Conservation (phyloP, 2,329 filamentous ascomycete genomes). For the Pseudogymnoascus sp. region DNA sequence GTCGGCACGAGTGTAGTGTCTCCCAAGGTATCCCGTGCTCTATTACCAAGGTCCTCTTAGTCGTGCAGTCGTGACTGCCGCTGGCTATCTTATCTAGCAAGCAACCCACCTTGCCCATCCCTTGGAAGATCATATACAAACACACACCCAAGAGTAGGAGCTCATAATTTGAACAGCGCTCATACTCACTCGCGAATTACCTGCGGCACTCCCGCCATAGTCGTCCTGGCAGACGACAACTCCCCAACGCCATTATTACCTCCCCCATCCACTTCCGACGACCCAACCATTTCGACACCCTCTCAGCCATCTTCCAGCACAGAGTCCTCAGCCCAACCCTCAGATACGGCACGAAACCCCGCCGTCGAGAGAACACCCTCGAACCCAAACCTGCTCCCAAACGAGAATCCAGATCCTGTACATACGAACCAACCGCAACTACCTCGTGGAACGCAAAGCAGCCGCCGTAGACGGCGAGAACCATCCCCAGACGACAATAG, state of each 20-base stretch:
- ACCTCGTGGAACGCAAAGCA: constrained; percentile 30
- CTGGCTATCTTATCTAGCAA: constrained; percentile 1
- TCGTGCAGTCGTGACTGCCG: not conserved
- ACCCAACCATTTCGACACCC: constrained; percentile 50
- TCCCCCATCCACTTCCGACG: constrained; percentile 61
- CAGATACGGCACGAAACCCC: constrained; percentile 19
- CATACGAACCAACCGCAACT: constrained; percentile 30
- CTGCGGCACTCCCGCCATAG: constrained; percentile 42
- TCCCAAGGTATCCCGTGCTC: constrained; percentile 6
- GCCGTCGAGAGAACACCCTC: constrained; percentile 17
- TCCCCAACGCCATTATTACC: constrained; percentile 40
- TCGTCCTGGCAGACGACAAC: constrained; percentile 68
- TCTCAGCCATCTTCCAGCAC: constrained; percentile 41
- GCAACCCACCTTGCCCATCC: not conserved
- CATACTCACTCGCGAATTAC: constrained; percentile 10
- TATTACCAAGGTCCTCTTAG: not conserved
- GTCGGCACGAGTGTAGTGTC: constrained; percentile 1
- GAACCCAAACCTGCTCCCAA: constrained; percentile 20
- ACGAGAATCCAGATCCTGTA: constrained; percentile 26
- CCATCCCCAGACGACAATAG: constrained; percentile 32
- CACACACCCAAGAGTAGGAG: not conserved
- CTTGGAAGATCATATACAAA: not conserved
- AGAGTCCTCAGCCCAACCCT: constrained; percentile 35
- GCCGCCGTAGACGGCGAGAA: constrained; percentile 49
- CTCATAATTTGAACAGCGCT: not conserved